Conservation (phyloP, 495 filamentous ascomycete genomes). For the Penicilliopsis zonata region DNA sequence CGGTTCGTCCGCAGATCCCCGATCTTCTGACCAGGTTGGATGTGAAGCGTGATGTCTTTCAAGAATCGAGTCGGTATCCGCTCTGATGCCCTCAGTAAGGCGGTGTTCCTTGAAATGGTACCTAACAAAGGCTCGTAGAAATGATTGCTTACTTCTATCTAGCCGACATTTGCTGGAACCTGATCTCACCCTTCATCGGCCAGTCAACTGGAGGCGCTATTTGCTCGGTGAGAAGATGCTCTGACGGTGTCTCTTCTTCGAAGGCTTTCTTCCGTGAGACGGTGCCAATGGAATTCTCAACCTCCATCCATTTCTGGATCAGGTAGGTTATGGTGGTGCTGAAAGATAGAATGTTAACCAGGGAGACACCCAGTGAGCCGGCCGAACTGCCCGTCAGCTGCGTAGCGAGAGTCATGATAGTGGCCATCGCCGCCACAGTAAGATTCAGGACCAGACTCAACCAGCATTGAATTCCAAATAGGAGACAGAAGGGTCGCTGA, state of each 20-base stretch:
- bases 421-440: slow-evolving; percentile 34
- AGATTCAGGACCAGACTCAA: slow-evolving; percentile 38
- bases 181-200: slow-evolving; percentile 39
- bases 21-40: slow-evolving; percentile 45
- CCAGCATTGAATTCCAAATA: slow-evolving; percentile 45
- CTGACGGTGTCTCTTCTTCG: slow-evolving; percentile 31
- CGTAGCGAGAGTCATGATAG: slow-evolving; percentile 34
- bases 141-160: slow-evolving; percentile 29
- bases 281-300: slow-evolving; percentile 46
- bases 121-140: too few relatives aligned
- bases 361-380: slow-evolving; percentile 43
- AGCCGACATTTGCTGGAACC: slow-evolving; percentile 32
- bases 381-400: slow-evolving; percentile 29
- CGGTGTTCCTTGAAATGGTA: too few relatives aligned
- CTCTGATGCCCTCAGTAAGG: too few relatives aligned
- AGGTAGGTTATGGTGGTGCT: slow-evolving; percentile 38
- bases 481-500: slow-evolving; percentile 46
- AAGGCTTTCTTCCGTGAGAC: slow-evolving; percentile 46
- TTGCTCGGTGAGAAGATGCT: slow-evolving; percentile 33
- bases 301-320: slow-evolving; percentile 43
- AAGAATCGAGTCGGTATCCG: too few relatives aligned
- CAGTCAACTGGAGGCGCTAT: slow-evolving; percentile 27
- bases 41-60: slow-evolving; percentile 34
- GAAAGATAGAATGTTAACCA: slow-evolving; percentile 44
- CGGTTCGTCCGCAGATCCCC: slow-evolving; percentile 40